Base-by-base conservation (phyloP, 2,329 filamentous ascomycete species). In the Truncatella angustata region DNA sequence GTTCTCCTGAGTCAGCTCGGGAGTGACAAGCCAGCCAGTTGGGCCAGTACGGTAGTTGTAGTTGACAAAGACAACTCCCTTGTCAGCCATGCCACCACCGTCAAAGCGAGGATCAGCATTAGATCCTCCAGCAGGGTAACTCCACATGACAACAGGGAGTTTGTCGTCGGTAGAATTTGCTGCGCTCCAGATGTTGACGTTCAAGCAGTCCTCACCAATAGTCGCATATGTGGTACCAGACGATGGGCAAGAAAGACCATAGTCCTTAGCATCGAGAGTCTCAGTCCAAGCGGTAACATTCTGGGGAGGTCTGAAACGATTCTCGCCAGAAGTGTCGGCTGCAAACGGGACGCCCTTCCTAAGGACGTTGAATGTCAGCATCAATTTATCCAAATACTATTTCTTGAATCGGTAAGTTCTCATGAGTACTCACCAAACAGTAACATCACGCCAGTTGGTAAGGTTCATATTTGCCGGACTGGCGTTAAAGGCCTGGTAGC, bases 271-370 rank as follows among this genome's bases (percentile, higher is more conserved):
- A 30, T 60, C 54, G 3, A 57, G 39, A 2, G 55, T 49, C 2
- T 52, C 55, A 39, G 36, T 49, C 55, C 57, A 61, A 1, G 50
- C 10, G 6, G 48, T 10, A 2, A 50, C 46, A 14, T 50, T n/a
- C 1, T 48, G 49, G 23, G 60, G 56, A 14, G 54, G 36, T 10
- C 46, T 52, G 52, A 55, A 61, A 21, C 60, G 51, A 4, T 53
- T 45, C 32, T 53, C 40, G 37, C 51, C 62, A 20, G 56, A 53
- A 40, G 56, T 49, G 18, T 54, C 49, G 34, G 48, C 55, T 47
- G 53, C 57, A 47, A 58, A 66, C 18, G 58, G 63, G 20, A 66
- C 63, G 18, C 62, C 62, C 39, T 58, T 62, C 50, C 57, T n/a
- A n/a, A n/a, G n/a, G n/a, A n/a, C n/a, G n/a, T n/a, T n/a, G n/a